phyloP scores from a whole-genome alignment of 2,329 filamentous ascomycete species.

The Aschersonia sp. region DNA sequence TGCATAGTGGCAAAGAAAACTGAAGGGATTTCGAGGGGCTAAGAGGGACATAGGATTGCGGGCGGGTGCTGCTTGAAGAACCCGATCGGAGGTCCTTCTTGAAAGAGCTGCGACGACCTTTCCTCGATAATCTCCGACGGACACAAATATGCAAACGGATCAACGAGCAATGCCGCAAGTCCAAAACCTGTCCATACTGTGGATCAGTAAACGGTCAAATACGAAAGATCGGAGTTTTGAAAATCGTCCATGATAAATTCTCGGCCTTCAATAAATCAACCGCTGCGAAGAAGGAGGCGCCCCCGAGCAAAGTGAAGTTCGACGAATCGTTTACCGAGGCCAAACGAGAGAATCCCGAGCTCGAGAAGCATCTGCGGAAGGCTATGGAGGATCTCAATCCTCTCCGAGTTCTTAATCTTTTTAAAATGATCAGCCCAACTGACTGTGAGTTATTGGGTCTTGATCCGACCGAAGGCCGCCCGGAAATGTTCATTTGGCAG shows the following conservation, averaged over 20 bases:
- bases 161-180: conserved; percentile 79
- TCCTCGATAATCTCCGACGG: conserved; percentile 75
- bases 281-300: conserved; percentile 69
- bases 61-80: conserved; percentile 69
- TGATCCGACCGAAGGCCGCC: conserved; percentile 71
- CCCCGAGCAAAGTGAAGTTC: conserved; percentile 69
- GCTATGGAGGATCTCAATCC: conserved; percentile 93
- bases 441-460: conserved; percentile 90
- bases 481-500: conserved; percentile 97
- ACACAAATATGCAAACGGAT: conserved; percentile 78
- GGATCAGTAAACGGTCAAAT: conserved; percentile 77
- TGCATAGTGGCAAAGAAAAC: neutral
- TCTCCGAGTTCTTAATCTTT: conserved; percentile 74
- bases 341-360: conserved; percentile 61
- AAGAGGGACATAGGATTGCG: conserved; percentile 39
- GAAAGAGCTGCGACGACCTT: conserved; percentile 65
- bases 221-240: conserved; percentile 82
- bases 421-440: conserved; percentile 69
- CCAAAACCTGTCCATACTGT: conserved; percentile 70
- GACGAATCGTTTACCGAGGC: conserved; percentile 75
- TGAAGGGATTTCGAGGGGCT: neutral
- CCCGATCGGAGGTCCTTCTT: conserved; percentile 63
- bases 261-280: conserved; percentile 78
- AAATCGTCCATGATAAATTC: conserved; percentile 90
- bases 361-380: conserved; percentile 84